Conservation (phyloP, 2,329 filamentous ascomycete genomes). For the Exophiala spinifera region DNA sequence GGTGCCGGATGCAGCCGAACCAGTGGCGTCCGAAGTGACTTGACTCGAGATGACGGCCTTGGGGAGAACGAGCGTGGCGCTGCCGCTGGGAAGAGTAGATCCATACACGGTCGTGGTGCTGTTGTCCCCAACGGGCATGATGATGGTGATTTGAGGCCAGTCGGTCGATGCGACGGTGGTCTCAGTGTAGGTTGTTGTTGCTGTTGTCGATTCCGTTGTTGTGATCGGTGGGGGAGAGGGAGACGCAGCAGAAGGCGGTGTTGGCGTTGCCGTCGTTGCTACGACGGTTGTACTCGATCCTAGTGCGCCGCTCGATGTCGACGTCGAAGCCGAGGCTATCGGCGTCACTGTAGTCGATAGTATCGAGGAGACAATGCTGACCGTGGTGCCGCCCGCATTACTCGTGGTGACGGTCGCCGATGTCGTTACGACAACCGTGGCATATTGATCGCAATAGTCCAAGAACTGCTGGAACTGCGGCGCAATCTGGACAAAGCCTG, state of each 20-base stretch:
- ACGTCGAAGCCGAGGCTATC: slow-evolving; percentile 1
- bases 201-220: background rate
- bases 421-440: slow-evolving; percentile 16
- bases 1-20: background rate
- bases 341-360: slow-evolving; percentile 17
- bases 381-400: slow-evolving; percentile 7
- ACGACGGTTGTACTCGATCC: slow-evolving; percentile 1
- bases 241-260: background rate
- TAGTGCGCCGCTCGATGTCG: background rate
- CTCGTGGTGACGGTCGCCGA: slow-evolving; percentile 11
- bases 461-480: slow-evolving; percentile 46
- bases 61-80: slow-evolving; percentile 19
- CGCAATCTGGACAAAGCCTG: slow-evolving; percentile 36
- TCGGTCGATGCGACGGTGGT: slow-evolving; percentile 11
- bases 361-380: slow-evolving; percentile 2
- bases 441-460: slow-evolving; percentile 42
- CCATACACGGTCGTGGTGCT: slow-evolving; percentile 23
- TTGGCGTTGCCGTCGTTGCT: slow-evolving; percentile 1
- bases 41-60: slow-evolving; percentile 3
- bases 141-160: slow-evolving; percentile 16
- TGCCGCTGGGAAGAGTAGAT: slow-evolving; percentile 12
- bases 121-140: slow-evolving; percentile 16
- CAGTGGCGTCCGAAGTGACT: background rate
- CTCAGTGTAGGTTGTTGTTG: slow-evolving; percentile 10
- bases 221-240: background rate